Base-by-base conservation (phyloP, 306 rosid species). In the Cucumis cinereus region DNA sequence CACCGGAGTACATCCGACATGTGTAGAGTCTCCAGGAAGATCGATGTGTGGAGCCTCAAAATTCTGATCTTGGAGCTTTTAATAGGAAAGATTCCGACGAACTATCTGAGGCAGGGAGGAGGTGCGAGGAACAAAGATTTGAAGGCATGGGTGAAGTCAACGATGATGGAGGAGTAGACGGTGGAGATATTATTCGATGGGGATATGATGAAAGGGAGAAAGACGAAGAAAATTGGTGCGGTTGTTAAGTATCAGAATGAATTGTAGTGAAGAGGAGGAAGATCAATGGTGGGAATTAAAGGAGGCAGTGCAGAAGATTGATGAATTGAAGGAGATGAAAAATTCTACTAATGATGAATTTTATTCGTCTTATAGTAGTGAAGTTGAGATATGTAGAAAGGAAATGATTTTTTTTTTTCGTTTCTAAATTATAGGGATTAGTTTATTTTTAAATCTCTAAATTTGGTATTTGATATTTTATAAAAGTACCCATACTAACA, bases 31-130 rank as follows among this genome's bases (percentile, higher is more conserved):
- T 89, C 96, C 2, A 87, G 78, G 3, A 86, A 76, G 45, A 87
- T 87, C 19, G 97, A 93, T 55, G 92, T 93, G 7, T 93, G 82
- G 57, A 87, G 96, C 73, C 82, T 93, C 2, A 97, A 97, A 2
- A 77, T 93, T 59, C 80, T 93, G 40, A 87, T 91, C 23, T 90
- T 93, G 10, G 98, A 93, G 78, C 82, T 87, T 24, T 84, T 90
- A 33, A 88, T 92, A 0, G 97, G 97, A 15, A 91, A 90, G 77
- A 89, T 82, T 22, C 98, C 98, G 15, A 83, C 89, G 15, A 97
- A 89, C 15, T 93, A 93, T 76, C 88, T 88, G 7, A 66, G 55
- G 80, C 86, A 76, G 0, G 86, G 86, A 0, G 86, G 84, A 20
- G 98, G 97, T 6, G 96, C 96, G 38, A 83, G 70, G 16, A 95